Percentiles rank a stretch among this genome's conserved stretches.
phyloP scores from a whole-genome alignment of 495 filamentous ascomycete species.

The Tuber microsphaerosporum region DNA sequence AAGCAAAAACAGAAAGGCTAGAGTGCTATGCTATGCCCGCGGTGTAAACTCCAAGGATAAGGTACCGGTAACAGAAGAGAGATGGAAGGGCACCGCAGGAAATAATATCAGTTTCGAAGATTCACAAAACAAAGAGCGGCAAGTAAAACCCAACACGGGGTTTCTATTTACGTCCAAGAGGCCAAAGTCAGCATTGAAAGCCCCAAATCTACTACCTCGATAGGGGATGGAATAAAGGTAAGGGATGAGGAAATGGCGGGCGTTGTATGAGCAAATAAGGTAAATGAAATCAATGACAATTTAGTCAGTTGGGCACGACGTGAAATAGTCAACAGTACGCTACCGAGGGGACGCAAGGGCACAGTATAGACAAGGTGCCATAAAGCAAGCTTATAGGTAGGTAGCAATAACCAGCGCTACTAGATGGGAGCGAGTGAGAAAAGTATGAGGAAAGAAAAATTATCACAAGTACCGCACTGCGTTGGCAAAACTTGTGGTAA shows the following conservation, averaged over 20 bases:
- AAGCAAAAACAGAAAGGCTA: background rate
- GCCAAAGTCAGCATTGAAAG: slow-evolving; percentile 29
- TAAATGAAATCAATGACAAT: background rate
- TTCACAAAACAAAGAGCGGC: slow-evolving; percentile 25
- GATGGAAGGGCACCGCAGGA: slow-evolving; percentile 14
- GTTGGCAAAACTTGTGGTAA: background rate
- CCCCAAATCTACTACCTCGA: slow-evolving; percentile 10
- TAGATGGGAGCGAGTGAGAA: background rate
- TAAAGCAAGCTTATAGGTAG: background rate
- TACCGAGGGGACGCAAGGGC: background rate
- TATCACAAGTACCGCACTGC: background rate
- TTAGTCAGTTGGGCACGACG: background rate
- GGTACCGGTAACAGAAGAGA: slow-evolving; percentile 2
- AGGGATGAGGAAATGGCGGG: background rate
- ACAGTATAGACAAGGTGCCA: background rate
- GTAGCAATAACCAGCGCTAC: background rate
- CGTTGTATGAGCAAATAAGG: background rate
- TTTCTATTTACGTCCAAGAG: slow-evolving; percentile 30
- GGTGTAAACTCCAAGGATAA: background rate
- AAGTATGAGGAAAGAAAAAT: background rate
- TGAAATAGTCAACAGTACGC: background rate
- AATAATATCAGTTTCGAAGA: slow-evolving; percentile 25
- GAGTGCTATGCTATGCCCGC: background rate
- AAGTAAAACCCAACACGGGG: slow-evolving; percentile 38
- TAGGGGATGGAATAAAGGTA: background rate